phyloP scores from a whole-genome alignment of 2,329 filamentous ascomycete species.

The Penicillium hesseltinei region DNA sequence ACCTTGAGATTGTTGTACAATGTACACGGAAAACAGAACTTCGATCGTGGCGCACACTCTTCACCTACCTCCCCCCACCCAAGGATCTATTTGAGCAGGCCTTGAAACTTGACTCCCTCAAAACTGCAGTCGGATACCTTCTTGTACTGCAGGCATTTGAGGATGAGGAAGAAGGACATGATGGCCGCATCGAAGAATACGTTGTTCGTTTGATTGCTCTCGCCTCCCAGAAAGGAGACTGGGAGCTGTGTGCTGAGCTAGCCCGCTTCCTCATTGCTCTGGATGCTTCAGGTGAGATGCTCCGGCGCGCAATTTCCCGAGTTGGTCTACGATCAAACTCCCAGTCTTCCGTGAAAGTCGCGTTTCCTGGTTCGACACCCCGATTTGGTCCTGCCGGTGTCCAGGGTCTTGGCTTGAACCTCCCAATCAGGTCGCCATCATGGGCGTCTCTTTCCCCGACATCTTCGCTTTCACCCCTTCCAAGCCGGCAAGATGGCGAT shows the following conservation, averaged over 20 bases:
- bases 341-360: slow-evolving; percentile 17
- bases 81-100: slow-evolving; percentile 93
- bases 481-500: slow-evolving; percentile 15
- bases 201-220: slow-evolving; percentile 76
- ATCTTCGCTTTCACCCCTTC: slow-evolving; percentile 26
- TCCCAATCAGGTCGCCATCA: slow-evolving; percentile 31
- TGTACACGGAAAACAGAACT: slow-evolving; percentile 97
- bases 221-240: slow-evolving; percentile 82
- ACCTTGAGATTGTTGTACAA: slow-evolving; percentile 92
- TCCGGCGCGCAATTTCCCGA: slow-evolving; percentile 51
- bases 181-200: slow-evolving; percentile 54
- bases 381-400: slow-evolving; percentile 26
- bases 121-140: slow-evolving; percentile 95
- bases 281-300: slow-evolving; percentile 78
- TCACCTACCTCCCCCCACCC: slow-evolving; percentile 84
- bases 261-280: slow-evolving; percentile 92
- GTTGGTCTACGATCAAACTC: slow-evolving; percentile 32
- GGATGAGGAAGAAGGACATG: slow-evolving; percentile 48
- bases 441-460: slow-evolving; percentile 34
- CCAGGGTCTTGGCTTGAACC: slow-evolving; percentile 38
- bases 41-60: slow-evolving; percentile 90
- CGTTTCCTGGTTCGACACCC: slow-evolving; percentile 12
- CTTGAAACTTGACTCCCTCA: slow-evolving; percentile 76
- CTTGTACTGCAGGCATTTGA: slow-evolving; percentile 83
- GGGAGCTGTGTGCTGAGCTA: slow-evolving; percentile 93